Evolutionary conservation across 345 rosid species (phyloP), one percentile per base, ranked within the genome.

Genomic region (Balakata baccata): DNA sequence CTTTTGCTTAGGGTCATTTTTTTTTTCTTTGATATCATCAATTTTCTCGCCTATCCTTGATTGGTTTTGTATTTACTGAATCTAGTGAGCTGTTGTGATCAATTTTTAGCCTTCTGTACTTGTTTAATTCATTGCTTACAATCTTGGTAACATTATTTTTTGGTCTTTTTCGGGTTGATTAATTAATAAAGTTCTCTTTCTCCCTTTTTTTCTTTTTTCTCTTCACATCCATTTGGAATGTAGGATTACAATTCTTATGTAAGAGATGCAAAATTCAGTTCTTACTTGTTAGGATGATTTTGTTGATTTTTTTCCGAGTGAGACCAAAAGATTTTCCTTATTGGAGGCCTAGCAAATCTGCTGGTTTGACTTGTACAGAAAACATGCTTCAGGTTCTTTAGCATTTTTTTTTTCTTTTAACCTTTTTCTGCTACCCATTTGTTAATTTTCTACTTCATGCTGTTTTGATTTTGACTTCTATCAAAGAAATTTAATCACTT

Each of bases 301-400:
- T 70, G 59, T 72, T 66, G 74, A 69, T 71, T 38, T 58, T 34
- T 63, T 56, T 2, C 9, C 4, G 11, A 71, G 69, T 73, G 68
- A 64, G 39, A 46, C 70, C 54, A 47, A 54, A 57, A 38, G 29
- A 67, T 22, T 66, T 75, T 79, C 72, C 75, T 78, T 8, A 43
- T 66, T 73, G 81, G 75, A 60, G 74, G 74, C 76, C 41, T 58
- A 70, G 14, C 41, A 56, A 50, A 66, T 72, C 69, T 17, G 6
- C 5, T 20, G 2, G 29, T 82, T 68, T 80, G 85, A 73, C 76
- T 75, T 11, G 25, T 43, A 12, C 41, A 46, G 49, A n/a, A n/a
- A 34, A 47, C 50, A 66, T 45, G 66, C 45, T 64, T 59, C 75
- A 80, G 54, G 37, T 78, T 69, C 71, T 74, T 0, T 18, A 20